Evolutionary conservation across 805 yeast genomes (phyloP).

Genomic region (Tetrapisispora namnaoensis): DNA sequence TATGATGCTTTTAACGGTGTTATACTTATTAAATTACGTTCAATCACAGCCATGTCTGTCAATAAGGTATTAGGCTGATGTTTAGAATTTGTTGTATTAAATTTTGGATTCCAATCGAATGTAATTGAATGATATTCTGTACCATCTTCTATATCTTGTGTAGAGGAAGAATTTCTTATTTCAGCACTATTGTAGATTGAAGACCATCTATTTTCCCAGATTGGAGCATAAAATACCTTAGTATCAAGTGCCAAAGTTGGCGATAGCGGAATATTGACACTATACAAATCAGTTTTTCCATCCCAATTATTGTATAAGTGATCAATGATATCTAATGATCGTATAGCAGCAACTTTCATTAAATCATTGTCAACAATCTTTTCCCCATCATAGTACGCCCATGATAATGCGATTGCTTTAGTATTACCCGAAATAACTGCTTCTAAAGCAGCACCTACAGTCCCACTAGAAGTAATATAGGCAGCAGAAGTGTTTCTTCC

Average conservation of each 20-base stretch:
- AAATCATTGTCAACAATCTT: constrained; percentile 41
- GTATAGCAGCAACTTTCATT: constrained; percentile 54
- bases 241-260: constrained; percentile 44
- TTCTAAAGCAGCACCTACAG: constrained; percentile 96
- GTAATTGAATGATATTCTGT: constrained; percentile 36
- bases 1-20: constrained; percentile 69
- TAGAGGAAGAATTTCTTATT: constrained; percentile 5
- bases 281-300: constrained; percentile 53
- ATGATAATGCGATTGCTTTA: constrained; percentile 72
- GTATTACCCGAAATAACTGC: constrained; percentile 58
- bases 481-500: constrained; percentile 89
- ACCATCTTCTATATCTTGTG: constrained; percentile 40
- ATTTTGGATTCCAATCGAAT: constrained; percentile 81
- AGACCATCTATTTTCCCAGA: constrained; percentile 73
- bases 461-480: constrained; percentile 85
- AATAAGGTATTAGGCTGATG: constrained; percentile 19
- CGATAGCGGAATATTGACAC: constrained; percentile 77
- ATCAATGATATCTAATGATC: constrained; percentile 54
- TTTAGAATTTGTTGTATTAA: constrained; percentile 33
- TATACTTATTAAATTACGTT: constrained; percentile 54
- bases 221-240: constrained; percentile 63
- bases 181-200: constrained; percentile 40
- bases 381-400: constrained; percentile 54
- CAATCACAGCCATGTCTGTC: constrained; percentile 60
- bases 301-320: constrained; percentile 54